Evolutionary conservation across 2,329 filamentous ascomycete genomes (phyloP), one percentile per base, ranked within the genome.

Genomic region (Penicillium sp.): DNA sequence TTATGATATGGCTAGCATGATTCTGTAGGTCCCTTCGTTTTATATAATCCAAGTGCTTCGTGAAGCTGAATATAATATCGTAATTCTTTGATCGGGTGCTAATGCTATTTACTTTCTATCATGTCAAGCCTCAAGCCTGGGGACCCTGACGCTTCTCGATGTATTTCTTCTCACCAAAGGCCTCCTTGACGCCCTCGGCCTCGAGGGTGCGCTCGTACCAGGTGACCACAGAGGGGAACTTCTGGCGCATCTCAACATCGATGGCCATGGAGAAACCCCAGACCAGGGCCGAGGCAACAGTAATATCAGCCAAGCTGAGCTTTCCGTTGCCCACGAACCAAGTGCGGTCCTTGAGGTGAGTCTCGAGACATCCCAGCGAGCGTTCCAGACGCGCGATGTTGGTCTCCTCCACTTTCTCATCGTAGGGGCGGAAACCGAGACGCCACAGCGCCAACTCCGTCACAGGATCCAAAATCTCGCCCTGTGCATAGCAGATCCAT

Each of bases 401-500:
- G 15, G 13, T 23, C 18, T 29, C 56, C 56, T 69, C 67, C 5
- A 53, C 42, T 21, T 46, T 56, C 49, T 65, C 62, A n/a, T 68
- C 56, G 42, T 60, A 69, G 12, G 60, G 39, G 15, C 21, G 21
- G 1, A 58, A 2, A 6, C 64, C 62, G 9, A 69, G 2, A 1
- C 68, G 61, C 58, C 62, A 64, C 42, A 67, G 32, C 2, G 55
- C 53, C 23, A 64, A 44, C 18, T 57, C 56, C 2, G 60, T 54
- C n/a, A 65, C 39, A 12, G 56, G 57, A 15, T 57, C 54, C 10
- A 59, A 8, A 34, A 67, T 34, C 56, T 69, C 68, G 45, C 60
- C 64, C 55, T 79, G 73, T 15, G 74, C 63, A 59, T 76, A 78
- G 51, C 61, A 67, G n/a, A 74, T 64, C 80, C 79, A 83, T 63